Conservation (phyloP, 2,329 filamentous ascomycete genomes). For the Fusarium sterilihyphosum region DNA sequence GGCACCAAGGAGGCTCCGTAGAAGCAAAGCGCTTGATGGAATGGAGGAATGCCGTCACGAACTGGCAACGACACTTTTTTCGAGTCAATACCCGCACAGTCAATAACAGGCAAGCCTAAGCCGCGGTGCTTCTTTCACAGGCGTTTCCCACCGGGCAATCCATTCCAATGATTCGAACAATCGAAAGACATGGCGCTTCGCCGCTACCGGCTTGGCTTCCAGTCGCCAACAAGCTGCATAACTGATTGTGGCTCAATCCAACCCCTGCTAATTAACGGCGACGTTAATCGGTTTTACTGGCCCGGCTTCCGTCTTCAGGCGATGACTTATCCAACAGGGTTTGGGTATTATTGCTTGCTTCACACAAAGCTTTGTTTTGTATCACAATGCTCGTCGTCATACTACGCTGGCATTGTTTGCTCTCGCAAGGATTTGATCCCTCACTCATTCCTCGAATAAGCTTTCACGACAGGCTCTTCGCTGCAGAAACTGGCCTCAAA, state of each 20-base stretch:
- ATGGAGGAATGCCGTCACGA: background rate
- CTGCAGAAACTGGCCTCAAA: constrained; percentile 18
- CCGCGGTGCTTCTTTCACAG: constrained; percentile 11
- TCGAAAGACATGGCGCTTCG: constrained; percentile 31
- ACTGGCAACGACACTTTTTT: background rate
- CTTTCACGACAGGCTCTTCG: constrained; percentile 11
- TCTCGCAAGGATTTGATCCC: constrained; percentile 9
- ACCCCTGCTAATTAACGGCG: constrained; percentile 15
- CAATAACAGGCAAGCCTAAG: background rate
- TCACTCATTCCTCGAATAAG: constrained; percentile 14
- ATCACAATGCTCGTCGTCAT: constrained; percentile 28
- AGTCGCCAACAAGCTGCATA: constrained; percentile 18
- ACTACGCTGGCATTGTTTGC: constrained; percentile 13
- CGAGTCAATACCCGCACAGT: background rate
- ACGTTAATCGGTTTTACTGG: constrained; percentile 20
- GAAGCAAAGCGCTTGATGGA: constrained; percentile 3
- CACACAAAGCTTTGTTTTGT: constrained; percentile 38
- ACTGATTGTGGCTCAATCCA: constrained; percentile 17
- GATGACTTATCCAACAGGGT: background rate
- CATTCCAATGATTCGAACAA: constrained; percentile 35
- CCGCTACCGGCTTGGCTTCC: constrained; percentile 40
- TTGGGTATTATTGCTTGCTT: constrained; percentile 14
- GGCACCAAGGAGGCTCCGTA: background rate
- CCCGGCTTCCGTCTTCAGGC: background rate
- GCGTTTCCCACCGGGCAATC: background rate